Base-by-base conservation (phyloP, 331 rosid genomes). In the Phaseolus coccineus region DNA sequence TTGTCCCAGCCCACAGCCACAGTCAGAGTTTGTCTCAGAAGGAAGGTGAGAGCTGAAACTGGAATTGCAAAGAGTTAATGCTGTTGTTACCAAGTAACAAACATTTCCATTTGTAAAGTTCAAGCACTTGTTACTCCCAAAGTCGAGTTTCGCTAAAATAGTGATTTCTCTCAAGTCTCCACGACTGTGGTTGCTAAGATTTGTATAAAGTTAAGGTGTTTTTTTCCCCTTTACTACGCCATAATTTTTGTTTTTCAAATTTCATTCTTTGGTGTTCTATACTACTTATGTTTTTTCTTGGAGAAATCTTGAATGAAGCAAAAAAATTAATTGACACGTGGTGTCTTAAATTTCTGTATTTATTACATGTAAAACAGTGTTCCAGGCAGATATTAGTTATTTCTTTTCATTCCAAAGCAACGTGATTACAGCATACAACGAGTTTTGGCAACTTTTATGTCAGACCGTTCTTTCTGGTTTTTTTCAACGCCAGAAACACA, bases 31-130 rank as follows among this genome's bases (percentile, higher is more conserved):
- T 55, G 40, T 76, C 40, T 66, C 89, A 40, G 83, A 83, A 80
- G 89, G 89, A 83, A 83, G 83, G 85, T 83, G 83, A 86, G 35
- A 57, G 24, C 30, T 2, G 65, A 71, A 71, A 64, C 24, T 64
- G 8, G 33, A 8, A 19, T 47, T 47, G n/a, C 9, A 55, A 24
- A 28, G 69, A 78, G 37, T 37, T 25, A 40, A 9, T 25, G 27
- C 2, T 53, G 27, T 22, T 40, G 37, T 47, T 33, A 30, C 69
- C 6, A 47, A 6, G 64, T 15, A 35, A 48, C 31, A 55, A 59
- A 48, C 42, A 79, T 73, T 57, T 69, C 50, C 67, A 68, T 59
- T 57, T 46, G 47, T 31, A 63, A 19, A 37, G 79, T 72, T 51
- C 53, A 24, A 47, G 66, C 19, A 10, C 37, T 25, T 78, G 37